Evolutionary conservation across 2,329 filamentous ascomycete genomes (phyloP), one percentile per base, ranked within the genome.

Genomic region (Diaporthe sp.): DNA sequence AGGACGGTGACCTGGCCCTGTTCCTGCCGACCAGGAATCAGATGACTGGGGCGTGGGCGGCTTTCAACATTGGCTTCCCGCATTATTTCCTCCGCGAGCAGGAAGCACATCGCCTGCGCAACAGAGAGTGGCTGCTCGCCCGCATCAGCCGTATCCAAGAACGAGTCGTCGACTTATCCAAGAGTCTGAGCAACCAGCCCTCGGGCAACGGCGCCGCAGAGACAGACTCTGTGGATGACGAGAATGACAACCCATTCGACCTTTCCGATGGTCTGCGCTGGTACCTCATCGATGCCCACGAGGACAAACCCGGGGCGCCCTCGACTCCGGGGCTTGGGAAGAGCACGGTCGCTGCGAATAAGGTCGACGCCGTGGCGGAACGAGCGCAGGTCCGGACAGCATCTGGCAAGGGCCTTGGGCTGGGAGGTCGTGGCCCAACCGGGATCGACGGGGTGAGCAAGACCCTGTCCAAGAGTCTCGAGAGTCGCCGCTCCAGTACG

Each of bases 61-160:
- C 97, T 0, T 99, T 99, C 89, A 99, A 99, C 81, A 94, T 99
- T 44, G 96, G 96, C 1, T 98, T 96, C 76, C 97, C 97, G 12
- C 97, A 99, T 83, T 98, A 97, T 86, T 99, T 99, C 86, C 89
- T 99, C 3, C 94, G 95, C 49, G 97, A 99, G 84, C 94, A 97
- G 82, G 96, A 98, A 80, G 90, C 90, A 1, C 97, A 99, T 84
- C 93, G 95, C 76, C 87, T 99, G 8, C 92, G 93, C 42, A 93
- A 92, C 65, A 91, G 96, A 49, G 97, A 99, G 82, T 99, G 97
- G 95, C 91, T 99, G n/a, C 93, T 99, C 10, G 97, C 97, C 12
- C 93, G 97, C 22, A 98, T 99, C 75, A 92, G 92, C 17, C 95
- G 95, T 78, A 92, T 98, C 31, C 95, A 98, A 85, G 95, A 98